Evolutionary conservation across 331 rosid genomes (phyloP).

Genomic region (Dryas integrifolia): DNA sequence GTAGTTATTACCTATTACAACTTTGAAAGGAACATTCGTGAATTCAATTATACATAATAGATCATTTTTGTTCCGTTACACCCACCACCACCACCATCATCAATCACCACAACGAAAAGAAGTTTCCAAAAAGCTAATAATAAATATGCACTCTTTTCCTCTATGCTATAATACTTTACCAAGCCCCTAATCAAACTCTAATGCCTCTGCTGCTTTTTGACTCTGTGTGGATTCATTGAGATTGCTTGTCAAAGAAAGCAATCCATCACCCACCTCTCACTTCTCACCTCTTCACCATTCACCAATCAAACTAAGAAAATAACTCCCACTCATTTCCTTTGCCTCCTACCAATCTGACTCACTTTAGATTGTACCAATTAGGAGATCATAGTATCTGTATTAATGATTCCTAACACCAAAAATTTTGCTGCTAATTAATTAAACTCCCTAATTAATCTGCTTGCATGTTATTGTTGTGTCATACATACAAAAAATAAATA

Average conservation of each 20-base stretch:
- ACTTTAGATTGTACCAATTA: no score
- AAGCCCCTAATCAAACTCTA: conserved; percentile 47
- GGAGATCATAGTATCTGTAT: no score
- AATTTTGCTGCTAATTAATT: neutral
- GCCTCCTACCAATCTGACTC: neutral
- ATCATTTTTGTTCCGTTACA: conserved; percentile 14
- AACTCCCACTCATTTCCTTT: neutral
- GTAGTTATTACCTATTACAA: no score
- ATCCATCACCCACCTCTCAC: conserved; percentile 9
- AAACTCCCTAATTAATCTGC: neutral
- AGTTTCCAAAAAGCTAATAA: conserved; percentile 32
- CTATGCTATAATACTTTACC: conserved; percentile 42
- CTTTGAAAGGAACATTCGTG: neutral
- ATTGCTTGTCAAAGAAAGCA: conserved; percentile 48
- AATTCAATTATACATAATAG: neutral
- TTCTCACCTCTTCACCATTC: neutral
- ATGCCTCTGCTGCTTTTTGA: conserved; percentile 24
- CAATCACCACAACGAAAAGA: neutral
- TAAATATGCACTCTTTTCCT: conserved; percentile 28
- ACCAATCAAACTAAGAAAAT: conserved; percentile 16
- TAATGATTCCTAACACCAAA: neutral
- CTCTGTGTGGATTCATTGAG: conserved; percentile 1
- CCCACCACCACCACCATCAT: conserved; percentile 23
- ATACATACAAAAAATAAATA: conserved; percentile 11
- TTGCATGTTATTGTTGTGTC: conserved; percentile 13